Evolutionary conservation across 2,329 filamentous ascomycete genomes (phyloP), one percentile per base, ranked within the genome.

Genomic region (Magnaporthiopsis incrustans): DNA sequence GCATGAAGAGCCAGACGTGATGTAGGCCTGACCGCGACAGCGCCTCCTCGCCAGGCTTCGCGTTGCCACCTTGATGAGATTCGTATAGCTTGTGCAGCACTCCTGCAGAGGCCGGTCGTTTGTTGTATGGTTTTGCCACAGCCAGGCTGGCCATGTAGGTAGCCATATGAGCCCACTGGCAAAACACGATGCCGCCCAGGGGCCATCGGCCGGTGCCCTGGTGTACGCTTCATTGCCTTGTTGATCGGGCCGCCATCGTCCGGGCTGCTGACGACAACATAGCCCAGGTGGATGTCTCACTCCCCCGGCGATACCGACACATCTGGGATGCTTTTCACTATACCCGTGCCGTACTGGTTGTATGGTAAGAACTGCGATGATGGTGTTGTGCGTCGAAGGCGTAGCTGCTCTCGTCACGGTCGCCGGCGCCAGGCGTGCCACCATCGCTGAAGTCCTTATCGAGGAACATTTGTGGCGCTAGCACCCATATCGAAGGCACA

Each of bases 331-430:
- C n/a, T n/a, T n/a, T n/a, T n/a, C n/a, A n/a, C n/a, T n/a, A n/a
- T n/a, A n/a, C n/a, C n/a, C n/a, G n/a, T n/a, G n/a, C 74, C 73
- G 60, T 71, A 70, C 10, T 69, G 50, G 14, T 66, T 70, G 18
- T 68, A 60, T 1, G 73, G 71, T 22, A 75, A 62, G 2, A 63
- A 63, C 66, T 33, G 71, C 69, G 18, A 78, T 71, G 11, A 76
- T 76, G 8, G 77, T 67, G 50, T 78, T 74, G 61, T 78, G 74
- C 18, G 65, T 75, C 76, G 0, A 74, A 66, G 4, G 67, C 67
- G 63, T 78, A 78, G 33, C 70, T 71, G 60, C 69, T 70, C 32
- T 75, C 50, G 73, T 74, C 66, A n/a, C 66, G 32, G n/a, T 56
- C 26, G 14, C 44, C 44, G 6, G n/a, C 22, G 1, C 8, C 22